Evolutionary conservation across 352 stramenopile genomes (phyloP).

Genomic region (Phytophthora quininea): DNA sequence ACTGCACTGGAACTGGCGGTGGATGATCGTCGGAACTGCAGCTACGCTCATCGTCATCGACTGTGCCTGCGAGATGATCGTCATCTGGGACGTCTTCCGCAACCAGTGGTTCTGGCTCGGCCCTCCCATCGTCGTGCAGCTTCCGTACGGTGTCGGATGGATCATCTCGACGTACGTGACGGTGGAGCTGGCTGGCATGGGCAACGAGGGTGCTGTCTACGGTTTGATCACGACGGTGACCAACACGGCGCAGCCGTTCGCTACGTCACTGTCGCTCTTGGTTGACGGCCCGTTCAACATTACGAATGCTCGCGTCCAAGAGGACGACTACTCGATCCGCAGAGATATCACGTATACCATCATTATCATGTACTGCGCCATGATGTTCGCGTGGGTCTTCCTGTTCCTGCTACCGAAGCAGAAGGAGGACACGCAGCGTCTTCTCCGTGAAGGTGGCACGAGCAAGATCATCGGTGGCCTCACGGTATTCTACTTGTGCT

Average conservation of each 20-base stretch:
- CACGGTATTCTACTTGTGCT: slow-evolving; percentile 41
- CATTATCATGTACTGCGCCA: slow-evolving; percentile 40
- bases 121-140: slow-evolving; percentile 39
- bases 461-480: slow-evolving; percentile 38
- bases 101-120: slow-evolving; percentile 48
- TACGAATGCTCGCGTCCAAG: slow-evolving; percentile 31
- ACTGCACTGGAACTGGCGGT: slow-evolving; percentile 45
- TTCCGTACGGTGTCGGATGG: slow-evolving; percentile 48
- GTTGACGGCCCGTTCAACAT: slow-evolving; percentile 35
- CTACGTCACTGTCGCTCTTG: slow-evolving; percentile 26
- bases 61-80: slow-evolving; percentile 26
- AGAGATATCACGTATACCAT: slow-evolving; percentile 39
- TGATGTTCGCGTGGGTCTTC: slow-evolving; percentile 43
- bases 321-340: slow-evolving; percentile 30
- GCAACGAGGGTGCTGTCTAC: slow-evolving; percentile 37
- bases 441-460: slow-evolving; percentile 35
- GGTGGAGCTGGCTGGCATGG: slow-evolving; percentile 27
- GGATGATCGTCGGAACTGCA: slow-evolving; percentile 31
- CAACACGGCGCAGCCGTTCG: slow-evolving; percentile 31
- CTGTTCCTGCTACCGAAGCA: slow-evolving; percentile 39
- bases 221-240: slow-evolving; percentile 31
- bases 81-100: slow-evolving; percentile 42
- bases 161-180: slow-evolving; percentile 40
- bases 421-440: slow-evolving; percentile 42
- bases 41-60: slow-evolving; percentile 28